Conservation (phyloP, 495 filamentous ascomycete genomes). For the Clavariopsis aquatica region DNA sequence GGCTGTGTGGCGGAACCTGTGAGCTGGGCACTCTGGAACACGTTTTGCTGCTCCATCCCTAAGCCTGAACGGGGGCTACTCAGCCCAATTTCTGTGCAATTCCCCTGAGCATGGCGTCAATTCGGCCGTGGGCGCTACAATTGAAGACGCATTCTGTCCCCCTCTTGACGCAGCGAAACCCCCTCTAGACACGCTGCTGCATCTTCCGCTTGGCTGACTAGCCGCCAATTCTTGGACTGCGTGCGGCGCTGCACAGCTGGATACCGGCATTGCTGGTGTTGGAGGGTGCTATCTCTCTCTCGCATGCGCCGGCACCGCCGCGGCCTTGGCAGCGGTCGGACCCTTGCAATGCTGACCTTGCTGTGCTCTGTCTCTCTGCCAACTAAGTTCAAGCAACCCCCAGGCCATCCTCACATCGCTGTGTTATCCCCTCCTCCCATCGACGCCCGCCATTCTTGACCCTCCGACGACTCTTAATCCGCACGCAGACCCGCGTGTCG, state of each 20-base stretch:
- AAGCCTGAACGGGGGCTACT: constrained; percentile 24
- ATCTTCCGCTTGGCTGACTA: background rate
- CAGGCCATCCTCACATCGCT: constrained; percentile 6
- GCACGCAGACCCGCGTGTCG: constrained; percentile 2
- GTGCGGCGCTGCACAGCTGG: background rate
- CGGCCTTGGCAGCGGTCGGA: constrained; percentile 1
- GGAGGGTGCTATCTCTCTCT: background rate
- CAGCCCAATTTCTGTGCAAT: constrained; percentile 29
- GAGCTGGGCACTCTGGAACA: constrained; percentile 24
- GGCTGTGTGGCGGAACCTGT: constrained; percentile 24
- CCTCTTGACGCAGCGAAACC: background rate
- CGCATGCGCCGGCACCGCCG: constrained; percentile 25
- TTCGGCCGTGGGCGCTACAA: background rate
- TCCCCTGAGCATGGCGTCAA: constrained; percentile 15
- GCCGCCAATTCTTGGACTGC: background rate
- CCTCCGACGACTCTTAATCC: constrained; percentile 13
- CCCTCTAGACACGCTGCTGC: background rate
- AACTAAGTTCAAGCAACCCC: constrained; percentile 13
- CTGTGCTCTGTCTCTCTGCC: constrained; percentile 33
- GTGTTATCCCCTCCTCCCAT: background rate
- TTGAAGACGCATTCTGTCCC: background rate
- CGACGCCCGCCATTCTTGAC: constrained; percentile 23
- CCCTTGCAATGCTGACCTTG: constrained; percentile 22
- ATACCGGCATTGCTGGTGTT: constrained; percentile 6
- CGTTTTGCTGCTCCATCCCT: constrained; percentile 26